Evolutionary conservation across 768 basidiomycete genomes (phyloP).

Genomic region (Pulveroboletus sp.): DNA sequence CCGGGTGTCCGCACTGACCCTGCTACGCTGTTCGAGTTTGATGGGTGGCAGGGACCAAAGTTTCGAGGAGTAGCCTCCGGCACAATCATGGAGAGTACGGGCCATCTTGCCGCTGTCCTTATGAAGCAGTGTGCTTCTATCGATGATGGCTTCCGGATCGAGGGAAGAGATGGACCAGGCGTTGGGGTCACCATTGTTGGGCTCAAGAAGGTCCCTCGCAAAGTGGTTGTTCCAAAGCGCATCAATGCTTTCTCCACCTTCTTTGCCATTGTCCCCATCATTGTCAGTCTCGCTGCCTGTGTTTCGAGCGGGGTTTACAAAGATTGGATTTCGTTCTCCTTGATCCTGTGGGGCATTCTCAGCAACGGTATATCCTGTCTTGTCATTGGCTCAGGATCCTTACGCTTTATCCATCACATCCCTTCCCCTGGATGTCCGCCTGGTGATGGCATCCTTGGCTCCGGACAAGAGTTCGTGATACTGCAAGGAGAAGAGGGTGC

Average conservation of each 20-base stretch:
- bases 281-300: constrained; percentile 15
- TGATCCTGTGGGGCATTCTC: constrained; percentile 28
- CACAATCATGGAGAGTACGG: constrained; percentile 3
- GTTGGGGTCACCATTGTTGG: not conserved
- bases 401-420: constrained; percentile 12
- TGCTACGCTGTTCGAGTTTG: not conserved
- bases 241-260: not conserved
- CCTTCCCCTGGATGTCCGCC: constrained; percentile 15
- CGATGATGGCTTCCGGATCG: not conserved
- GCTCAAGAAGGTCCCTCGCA: not conserved
- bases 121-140: constrained; percentile 2
- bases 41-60: not conserved
- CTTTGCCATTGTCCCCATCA: constrained; percentile 15
- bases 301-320: constrained; percentile 12
- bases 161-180: not conserved
- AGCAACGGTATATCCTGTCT: constrained; percentile 26
- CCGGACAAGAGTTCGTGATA: constrained; percentile 3
- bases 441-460: constrained; percentile 24
- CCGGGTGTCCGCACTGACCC: constrained; percentile 10
- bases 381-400: constrained; percentile 18
- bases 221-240: not conserved
- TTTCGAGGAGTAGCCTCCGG: constrained; percentile 1
- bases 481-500: constrained; percentile 2
- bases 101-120: constrained; percentile 3
- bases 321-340: constrained; percentile 25